Evolutionary conservation across 768 basidiomycete species (phyloP).

Genomic region (Leccinum broughii): DNA sequence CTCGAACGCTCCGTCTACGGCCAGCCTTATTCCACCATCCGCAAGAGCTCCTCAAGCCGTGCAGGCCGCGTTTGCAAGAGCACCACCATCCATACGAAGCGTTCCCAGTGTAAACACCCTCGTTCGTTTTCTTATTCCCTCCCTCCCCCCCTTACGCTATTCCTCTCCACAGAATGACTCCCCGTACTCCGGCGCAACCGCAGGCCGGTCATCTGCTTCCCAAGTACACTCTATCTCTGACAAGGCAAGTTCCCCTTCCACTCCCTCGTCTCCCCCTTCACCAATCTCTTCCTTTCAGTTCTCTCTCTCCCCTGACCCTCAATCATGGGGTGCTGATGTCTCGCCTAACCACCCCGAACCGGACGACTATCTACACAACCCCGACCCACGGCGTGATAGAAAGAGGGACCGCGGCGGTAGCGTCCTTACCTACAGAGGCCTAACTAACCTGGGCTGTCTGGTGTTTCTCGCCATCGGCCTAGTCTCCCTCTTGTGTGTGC

Average conservation of each 20-base stretch:
- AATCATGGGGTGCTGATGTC: slow-evolving; percentile 69
- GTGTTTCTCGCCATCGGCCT: slow-evolving; percentile 53
- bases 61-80: slow-evolving; percentile 45
- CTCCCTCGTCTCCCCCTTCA: background rate
- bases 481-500: slow-evolving; percentile 58
- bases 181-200: slow-evolving; percentile 37
- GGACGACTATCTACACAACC: slow-evolving; percentile 75
- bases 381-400: slow-evolving; percentile 63
- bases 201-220: slow-evolving; percentile 28
- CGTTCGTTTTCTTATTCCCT: slow-evolving; percentile 33
- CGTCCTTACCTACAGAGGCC: slow-evolving; percentile 67
- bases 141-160: background rate
- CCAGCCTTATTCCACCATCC: slow-evolving; percentile 48
- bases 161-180: slow-evolving; percentile 38
- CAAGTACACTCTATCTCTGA: slow-evolving; percentile 54
- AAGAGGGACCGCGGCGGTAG: slow-evolving; percentile 54
- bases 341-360: slow-evolving; percentile 56
- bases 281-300: slow-evolving; percentile 43
- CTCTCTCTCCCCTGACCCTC: slow-evolving; percentile 72
- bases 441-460: slow-evolving; percentile 72
- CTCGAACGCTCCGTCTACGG: slow-evolving; percentile 48
- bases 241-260: slow-evolving; percentile 42
- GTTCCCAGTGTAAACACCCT: slow-evolving; percentile 42
- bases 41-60: slow-evolving; percentile 33
- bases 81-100: slow-evolving; percentile 38